phyloP scores from a whole-genome alignment of 495 filamentous ascomycete genomes.

The Tuber calosporum region DNA sequence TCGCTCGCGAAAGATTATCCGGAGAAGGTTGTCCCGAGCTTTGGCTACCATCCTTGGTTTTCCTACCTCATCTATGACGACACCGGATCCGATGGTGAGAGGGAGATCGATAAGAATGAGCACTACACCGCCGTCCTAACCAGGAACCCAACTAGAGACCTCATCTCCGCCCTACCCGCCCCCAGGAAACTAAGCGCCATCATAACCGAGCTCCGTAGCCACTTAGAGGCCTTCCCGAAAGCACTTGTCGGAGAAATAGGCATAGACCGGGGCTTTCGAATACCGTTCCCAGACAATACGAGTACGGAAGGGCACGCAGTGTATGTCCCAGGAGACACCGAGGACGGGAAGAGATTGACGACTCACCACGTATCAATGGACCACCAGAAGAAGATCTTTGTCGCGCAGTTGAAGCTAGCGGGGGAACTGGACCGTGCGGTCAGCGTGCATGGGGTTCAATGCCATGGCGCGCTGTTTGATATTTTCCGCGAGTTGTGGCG shows the following conservation, averaged over 20 bases:
- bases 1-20: conserved; percentile 53
- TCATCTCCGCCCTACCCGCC: conserved; percentile 61
- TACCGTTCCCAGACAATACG: conserved; percentile 50
- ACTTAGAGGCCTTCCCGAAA: conserved; percentile 57
- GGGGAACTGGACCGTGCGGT: conserved; percentile 73
- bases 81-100: neutral
- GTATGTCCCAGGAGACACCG: conserved; percentile 45
- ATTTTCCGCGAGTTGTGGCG: conserved; percentile 69
- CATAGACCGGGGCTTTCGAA: conserved; percentile 74
- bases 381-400: conserved; percentile 70
- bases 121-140: conserved; percentile 70
- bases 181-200: conserved; percentile 63
- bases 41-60: conserved; percentile 99
- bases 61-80: conserved; percentile 78
- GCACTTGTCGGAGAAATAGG: conserved; percentile 86
- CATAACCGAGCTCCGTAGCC: conserved; percentile 56
- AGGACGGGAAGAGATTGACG: conserved; percentile 66
- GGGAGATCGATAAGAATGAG: conserved; percentile 50
- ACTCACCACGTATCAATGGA: conserved; percentile 66
- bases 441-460: conserved; percentile 85
- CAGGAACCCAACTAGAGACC: conserved; percentile 54
- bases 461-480: conserved; percentile 75
- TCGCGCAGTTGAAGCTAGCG: conserved; percentile 77
- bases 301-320: conserved; percentile 22
- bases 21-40: conserved; percentile 62